phyloP scores from a whole-genome alignment of 2,329 filamentous ascomycete genomes.

The Alternaria panax region DNA sequence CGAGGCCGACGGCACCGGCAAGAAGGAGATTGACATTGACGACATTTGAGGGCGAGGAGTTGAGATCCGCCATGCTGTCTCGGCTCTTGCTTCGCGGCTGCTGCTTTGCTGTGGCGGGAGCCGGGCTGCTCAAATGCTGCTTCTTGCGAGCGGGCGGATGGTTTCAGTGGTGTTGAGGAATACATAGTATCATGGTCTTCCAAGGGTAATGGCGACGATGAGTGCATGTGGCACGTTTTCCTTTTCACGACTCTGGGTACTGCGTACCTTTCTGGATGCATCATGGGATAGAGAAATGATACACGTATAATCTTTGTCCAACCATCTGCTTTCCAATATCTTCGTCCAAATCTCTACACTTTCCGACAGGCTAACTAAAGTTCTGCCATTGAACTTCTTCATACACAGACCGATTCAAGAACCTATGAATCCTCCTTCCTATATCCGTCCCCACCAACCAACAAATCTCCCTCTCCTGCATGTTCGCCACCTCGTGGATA shows the following conservation, averaged over 20 bases:
- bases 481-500: slow-evolving; percentile 84
- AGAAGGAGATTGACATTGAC: slow-evolving; percentile 91
- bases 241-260: background rate
- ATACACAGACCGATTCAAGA: slow-evolving; percentile 74
- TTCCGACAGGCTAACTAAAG: slow-evolving; percentile 11
- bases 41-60: slow-evolving; percentile 70
- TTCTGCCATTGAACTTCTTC: slow-evolving; percentile 39
- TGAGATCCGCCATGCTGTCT: slow-evolving; percentile 50
- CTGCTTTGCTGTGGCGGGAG: slow-evolving; percentile 24
- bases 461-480: slow-evolving; percentile 75
- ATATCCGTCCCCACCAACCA: slow-evolving; percentile 79
- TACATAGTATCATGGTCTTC: background rate
- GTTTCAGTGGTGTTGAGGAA: background rate
- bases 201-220: background rate
- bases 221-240: background rate
- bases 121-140: slow-evolving; percentile 51
- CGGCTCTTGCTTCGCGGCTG: slow-evolving; percentile 25
- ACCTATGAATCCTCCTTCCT: slow-evolving; percentile 76
- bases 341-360: background rate
- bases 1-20: slow-evolving; percentile 66
- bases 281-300: slow-evolving; percentile 11
- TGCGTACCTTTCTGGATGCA: background rate
- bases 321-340: background rate
- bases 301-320: slow-evolving; percentile 8
- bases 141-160: slow-evolving; percentile 50